Evolutionary conservation across 73 alveolate genomes (phyloP).

Genomic region (Paramecium primaurelia): DNA sequence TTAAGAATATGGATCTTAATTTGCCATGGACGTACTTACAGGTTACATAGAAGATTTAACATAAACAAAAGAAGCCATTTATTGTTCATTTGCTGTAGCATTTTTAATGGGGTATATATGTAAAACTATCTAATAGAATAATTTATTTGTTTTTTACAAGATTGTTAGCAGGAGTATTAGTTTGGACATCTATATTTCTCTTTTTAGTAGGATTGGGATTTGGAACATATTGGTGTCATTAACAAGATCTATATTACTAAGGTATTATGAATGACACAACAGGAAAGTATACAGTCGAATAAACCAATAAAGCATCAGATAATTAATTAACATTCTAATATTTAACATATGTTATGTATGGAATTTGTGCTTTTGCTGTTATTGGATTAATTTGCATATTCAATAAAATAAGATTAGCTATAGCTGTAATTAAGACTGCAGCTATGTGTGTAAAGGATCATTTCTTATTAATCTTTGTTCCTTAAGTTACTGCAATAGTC

Average conservation of each 20-base stretch:
- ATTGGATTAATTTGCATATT: slow-evolving; percentile 66
- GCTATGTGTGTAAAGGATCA: slow-evolving; percentile 53
- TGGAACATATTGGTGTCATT: slow-evolving; percentile 45
- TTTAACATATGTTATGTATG: slow-evolving; percentile 59
- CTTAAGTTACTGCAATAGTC: slow-evolving; percentile 54
- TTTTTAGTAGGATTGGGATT: slow-evolving; percentile 66
- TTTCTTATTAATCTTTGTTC: slow-evolving; percentile 62
- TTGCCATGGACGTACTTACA: slow-evolving; percentile 62
- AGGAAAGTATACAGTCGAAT: slow-evolving; percentile 29
- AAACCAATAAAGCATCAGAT: slow-evolving; percentile 22
- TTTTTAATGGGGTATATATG: slow-evolving; percentile 58
- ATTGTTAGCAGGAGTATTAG: slow-evolving; percentile 74
- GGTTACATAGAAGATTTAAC: slow-evolving; percentile 72
- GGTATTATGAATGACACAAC: not conserved
- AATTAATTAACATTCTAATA: slow-evolving; percentile 19
- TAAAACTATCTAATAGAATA: not conserved
- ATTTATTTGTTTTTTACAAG: slow-evolving; percentile 70
- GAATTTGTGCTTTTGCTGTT: slow-evolving; percentile 49
- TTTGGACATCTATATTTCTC: slow-evolving; percentile 69
- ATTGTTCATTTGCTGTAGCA: slow-evolving; percentile 74
- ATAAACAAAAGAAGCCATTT: slow-evolving; percentile 66
- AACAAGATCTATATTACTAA: not conserved
- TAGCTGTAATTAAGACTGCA: slow-evolving; percentile 89
- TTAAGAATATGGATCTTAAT: not conserved
- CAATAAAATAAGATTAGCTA: slow-evolving; percentile 89